Evolutionary conservation across 2,329 filamentous ascomycete genomes (phyloP), one percentile per base, ranked within the genome.

Genomic region (Aspergillus costaricaensis): DNA sequence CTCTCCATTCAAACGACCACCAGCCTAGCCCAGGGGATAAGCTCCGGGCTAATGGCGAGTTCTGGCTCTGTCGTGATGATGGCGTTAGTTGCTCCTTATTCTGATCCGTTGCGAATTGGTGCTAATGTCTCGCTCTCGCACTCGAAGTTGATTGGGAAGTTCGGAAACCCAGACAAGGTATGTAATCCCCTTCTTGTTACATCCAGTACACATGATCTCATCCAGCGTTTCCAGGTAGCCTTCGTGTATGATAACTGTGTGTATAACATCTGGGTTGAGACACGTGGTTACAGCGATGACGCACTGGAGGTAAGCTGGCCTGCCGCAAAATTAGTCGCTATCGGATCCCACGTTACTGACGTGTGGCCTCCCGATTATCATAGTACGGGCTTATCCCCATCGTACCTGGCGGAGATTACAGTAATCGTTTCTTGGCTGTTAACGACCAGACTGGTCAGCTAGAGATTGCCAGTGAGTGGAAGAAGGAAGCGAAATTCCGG

Each of bases 361-460:
- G 25, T n/a, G 25, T 44, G 21, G 14, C 14, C 17, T n/a, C 38
- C 19, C 30, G 3, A n/a, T 14, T 3, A 47, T 9, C n/a, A 36
- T 27, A 60, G 58, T 60, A 57, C 25, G 58, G 58, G 2, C 54
- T 60, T 7, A 49, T 56, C 23, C 51, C 54, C 32, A 41, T 60
- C 17, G 5, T 23, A 2, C 53, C 58, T 17, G 53, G 48, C 2
- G 39, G 38, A 2, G 38, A 48, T 10, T 60, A 60, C 25, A 60
- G 58, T 32, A 60, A 60, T 23, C 38, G 25, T 4, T 60, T 57
- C 53, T 32, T 60, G 38, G 58, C 39, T 5, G 48, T 57, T 4
- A 57, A 56, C 25, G 50, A 38, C 4, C 23, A 44, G 6, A 17
- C 19, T 5, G 47, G 44, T n/a, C 27, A 36, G 38, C 15, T 56